Evolutionary conservation across 768 basidiomycete species (phyloP), one percentile per base, ranked within the genome.

Genomic region (Amanita pallidorosea): DNA sequence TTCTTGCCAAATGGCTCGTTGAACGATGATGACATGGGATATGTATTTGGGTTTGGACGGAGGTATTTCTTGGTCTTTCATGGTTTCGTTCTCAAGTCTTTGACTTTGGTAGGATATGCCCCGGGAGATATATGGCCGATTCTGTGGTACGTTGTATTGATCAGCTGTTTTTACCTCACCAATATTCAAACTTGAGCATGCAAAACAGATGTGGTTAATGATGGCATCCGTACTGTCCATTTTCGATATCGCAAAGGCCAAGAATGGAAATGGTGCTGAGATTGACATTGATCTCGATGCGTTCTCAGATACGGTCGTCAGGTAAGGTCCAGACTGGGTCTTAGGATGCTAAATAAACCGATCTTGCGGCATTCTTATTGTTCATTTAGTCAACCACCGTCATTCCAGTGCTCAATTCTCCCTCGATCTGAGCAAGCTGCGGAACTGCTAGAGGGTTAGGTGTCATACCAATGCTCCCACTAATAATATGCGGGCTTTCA

Each of bases 21-120:
- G 9, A 25, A 36, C 33, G 47, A 37, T 3, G 47, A 60, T 41
- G 54, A 56, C 41, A 43, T 47, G 15, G 33, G 52, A 20, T 54
- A 62, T n/a, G 45, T 55, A 7, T 68, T 67, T 50, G 67, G 66
- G 2, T 67, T 67, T 53, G 67, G 66, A 15, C 59, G 67, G 53
- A 56, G 67, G 67, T 63, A 38, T 9, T 54, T 45, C 31, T 12
- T 12, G 31, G 31, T 12, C 31, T 31, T 31, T 31, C 9, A 6
- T 11, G 11, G 27, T 27, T 12, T 11, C 31, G 3, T 11, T 11
- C 11, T 31, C 31, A 31, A 31, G 11, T 31, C 1, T 31, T 31
- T 12, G 31, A 31, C 31, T 31, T 31, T 31, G n/a, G 8, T 11
- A 29, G 61, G 37, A 54, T 61, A 4, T 65, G 63, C 45, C 55